Evolutionary conservation across 192 early-diverging fungal species (phyloP), one percentile per base, ranked within the genome.

Genomic region (Helicostylum pulchrum): DNA sequence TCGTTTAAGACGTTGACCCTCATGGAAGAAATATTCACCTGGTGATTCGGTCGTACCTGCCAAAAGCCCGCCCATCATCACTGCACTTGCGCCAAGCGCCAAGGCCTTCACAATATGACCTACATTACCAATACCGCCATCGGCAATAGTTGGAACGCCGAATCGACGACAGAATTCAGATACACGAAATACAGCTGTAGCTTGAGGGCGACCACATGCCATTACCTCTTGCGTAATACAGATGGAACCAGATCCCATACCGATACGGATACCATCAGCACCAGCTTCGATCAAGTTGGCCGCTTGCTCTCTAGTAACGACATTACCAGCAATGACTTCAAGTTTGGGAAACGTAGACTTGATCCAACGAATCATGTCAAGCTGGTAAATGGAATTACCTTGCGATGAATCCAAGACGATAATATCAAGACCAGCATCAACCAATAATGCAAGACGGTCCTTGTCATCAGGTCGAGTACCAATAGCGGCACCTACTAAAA

Each of bases 151-250:
- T 34, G 97, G 97, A 12, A 99, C 88, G 65, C 94, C 97, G 67
- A 95, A 99, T 76, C 88, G 85, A 74, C 87, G 79, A 46, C 93
- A 91, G 74, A 92, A 96, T 81, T 96, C 85, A n/a, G 94, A 88
- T 44, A 99, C 97, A 70, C 88, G 89, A 83, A 84, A 96, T 46
- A 99, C 97, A 43, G 93, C 95, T 26, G 95, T 96, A 6, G 91
- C 97, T 75, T 99, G 97, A 43, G 97, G 97, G 67, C 97, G 90
- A 69, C 97, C 97, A 56, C 94, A 95, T 51, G 97, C 95, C 95
- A 97, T 99, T 75, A 94, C 94, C 78, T 96, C 96, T 75, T 98
- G 95, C 36, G 95, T 98, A 64, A 98, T 98, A 83, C 96, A 98
- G 69, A 98, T 98, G 20, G 90, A 92, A 15, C 97, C 97, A 62